These are phyloP conservation scores for Pseudocercospora macadamiae DNA, from an alignment of 2,329 filamentous ascomycete species.

Conservation along the genomic window DNA sequence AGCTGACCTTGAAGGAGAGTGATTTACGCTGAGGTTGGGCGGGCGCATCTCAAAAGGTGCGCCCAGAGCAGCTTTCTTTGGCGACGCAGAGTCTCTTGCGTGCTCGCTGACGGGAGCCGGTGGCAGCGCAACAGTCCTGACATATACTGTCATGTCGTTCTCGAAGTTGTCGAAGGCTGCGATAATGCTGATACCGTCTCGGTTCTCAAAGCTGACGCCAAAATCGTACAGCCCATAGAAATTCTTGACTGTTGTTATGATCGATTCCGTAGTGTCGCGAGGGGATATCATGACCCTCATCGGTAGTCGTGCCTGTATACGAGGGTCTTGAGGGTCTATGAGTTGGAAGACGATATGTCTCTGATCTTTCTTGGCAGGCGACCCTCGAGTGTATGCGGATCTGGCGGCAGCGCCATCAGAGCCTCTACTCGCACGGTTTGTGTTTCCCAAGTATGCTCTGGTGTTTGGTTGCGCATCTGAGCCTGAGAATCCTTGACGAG, in stretches of 20 bases:
- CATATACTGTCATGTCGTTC: conserved; percentile 90
- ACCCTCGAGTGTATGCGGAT: conserved; percentile 32
- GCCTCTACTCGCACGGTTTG: conserved; percentile 28
- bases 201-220: conserved; percentile 94
- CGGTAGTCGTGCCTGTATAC: conserved; percentile 67
- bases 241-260: conserved; percentile 97
- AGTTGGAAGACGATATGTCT: conserved; percentile 83
- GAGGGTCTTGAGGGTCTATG: conserved; percentile 48
- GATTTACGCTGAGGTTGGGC: conserved; percentile 61
- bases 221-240: conserved; percentile 94
- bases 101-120: conserved; percentile 25
- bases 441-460: conserved; percentile 14
- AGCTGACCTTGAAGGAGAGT: conserved; percentile 67
- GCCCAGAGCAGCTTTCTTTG: conserved; percentile 61
- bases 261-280: conserved; percentile 95
- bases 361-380: conserved; percentile 44
- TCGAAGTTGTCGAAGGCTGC: conserved; percentile 94
- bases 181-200: conserved; percentile 85
- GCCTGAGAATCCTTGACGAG: conserved; percentile 32
- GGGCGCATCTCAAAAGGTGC: conserved; percentile 68
- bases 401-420: conserved; percentile 26
- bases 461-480: conserved; percentile 23
- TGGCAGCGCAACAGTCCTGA: conserved; percentile 56
- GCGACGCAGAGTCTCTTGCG: conserved; percentile 42
- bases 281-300: conserved; percentile 89